Base-by-base conservation (phyloP, 139 green algal genomes). In the Chlamydomonas sp. region DNA sequence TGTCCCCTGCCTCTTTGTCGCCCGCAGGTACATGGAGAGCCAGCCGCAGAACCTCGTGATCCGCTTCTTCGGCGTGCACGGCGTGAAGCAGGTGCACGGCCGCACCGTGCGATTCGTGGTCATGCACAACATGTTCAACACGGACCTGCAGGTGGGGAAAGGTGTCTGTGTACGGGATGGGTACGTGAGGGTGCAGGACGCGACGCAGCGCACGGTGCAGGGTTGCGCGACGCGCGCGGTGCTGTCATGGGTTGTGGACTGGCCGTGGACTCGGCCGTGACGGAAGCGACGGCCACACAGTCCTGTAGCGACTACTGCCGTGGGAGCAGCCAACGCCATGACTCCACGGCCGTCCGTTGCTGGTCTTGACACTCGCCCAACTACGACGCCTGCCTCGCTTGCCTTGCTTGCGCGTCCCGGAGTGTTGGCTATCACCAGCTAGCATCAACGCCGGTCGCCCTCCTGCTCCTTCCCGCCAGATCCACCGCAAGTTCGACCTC, bases 91-190 rank as follows among this genome's bases (percentile, higher is more conserved):
- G 31, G 71, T 88, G 49, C 92, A 95, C 79, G 96, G 96, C n/a
- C 87, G 91, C 79, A 96, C 96, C 77, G 96, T 98, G 73, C 95
- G 98, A 1, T 99, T 99, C 89, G 91, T 99, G 62, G 97, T 99
- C 9, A 99, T 99, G 98, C 93, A 90, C 88, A 99, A 99, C 92
- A 94, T 99, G 31, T 97, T 99, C 80, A 90, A 91, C 82, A 98
- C 97, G 2, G 96, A 98, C 84, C 91, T 98, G 69, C 95, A 92
- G 57, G 94, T 99, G 99, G 90, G 90, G 93, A 57, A 92, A 92
- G 62, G 78, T 12, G 78, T 9, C 4, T 64, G 58, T 9, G 58
- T 79, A n/a, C 6, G 18, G n/a, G n/a, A n/a, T 5, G 73, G n/a
- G n/a, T 59, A n/a, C 7, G 61, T 7, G 73, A 59, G 14, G 76